phyloP scores from a whole-genome alignment of 2,329 filamentous ascomycete species.

The Tolypocladium guangdongense region DNA sequence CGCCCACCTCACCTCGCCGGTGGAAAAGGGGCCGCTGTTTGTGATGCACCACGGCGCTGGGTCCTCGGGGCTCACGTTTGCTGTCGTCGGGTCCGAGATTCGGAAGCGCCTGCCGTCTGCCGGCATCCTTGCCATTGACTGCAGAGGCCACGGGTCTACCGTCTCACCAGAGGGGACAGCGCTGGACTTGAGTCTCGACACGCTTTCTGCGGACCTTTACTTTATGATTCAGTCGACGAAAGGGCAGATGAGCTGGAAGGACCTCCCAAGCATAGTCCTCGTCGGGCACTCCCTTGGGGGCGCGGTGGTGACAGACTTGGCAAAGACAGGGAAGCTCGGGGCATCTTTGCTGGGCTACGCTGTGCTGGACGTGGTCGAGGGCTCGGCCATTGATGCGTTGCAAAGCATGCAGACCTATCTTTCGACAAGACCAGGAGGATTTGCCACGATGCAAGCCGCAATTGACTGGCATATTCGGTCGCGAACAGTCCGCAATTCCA shows the following conservation, averaged over 20 bases:
- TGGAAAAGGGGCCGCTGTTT: slow-evolving; percentile 67
- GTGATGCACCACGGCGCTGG: slow-evolving; percentile 93
- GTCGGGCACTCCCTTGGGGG: slow-evolving; percentile 91
- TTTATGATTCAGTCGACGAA: slow-evolving; percentile 58
- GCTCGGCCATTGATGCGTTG: slow-evolving; percentile 88
- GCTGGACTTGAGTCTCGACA: slow-evolving; percentile 60
- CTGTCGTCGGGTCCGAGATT: slow-evolving; percentile 67
- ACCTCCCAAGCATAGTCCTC: slow-evolving; percentile 64
- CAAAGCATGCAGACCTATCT: slow-evolving; percentile 92
- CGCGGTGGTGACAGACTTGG: slow-evolving; percentile 78
- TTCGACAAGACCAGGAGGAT: slow-evolving; percentile 66
- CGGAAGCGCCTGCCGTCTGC: slow-evolving; percentile 65
- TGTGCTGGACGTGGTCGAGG: slow-evolving; percentile 91
- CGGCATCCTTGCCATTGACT: slow-evolving; percentile 77
- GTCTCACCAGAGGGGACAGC: slow-evolving; percentile 27
- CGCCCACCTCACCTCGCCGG: slow-evolving; percentile 77
- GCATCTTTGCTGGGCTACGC: slow-evolving; percentile 68
- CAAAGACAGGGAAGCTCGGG: slow-evolving; percentile 55
- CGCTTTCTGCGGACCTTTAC: slow-evolving; percentile 62
- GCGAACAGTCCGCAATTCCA: slow-evolving; percentile 71
- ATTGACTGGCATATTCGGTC: slow-evolving; percentile 93
- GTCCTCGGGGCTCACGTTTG: slow-evolving; percentile 87
- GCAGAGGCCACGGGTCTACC: slow-evolving; percentile 74
- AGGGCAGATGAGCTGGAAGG: slow-evolving; percentile 58
- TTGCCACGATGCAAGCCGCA: slow-evolving; percentile 64